Evolutionary conservation across 2,329 filamentous ascomycete species (phyloP).

Genomic region (Aureobasidium sp.): DNA sequence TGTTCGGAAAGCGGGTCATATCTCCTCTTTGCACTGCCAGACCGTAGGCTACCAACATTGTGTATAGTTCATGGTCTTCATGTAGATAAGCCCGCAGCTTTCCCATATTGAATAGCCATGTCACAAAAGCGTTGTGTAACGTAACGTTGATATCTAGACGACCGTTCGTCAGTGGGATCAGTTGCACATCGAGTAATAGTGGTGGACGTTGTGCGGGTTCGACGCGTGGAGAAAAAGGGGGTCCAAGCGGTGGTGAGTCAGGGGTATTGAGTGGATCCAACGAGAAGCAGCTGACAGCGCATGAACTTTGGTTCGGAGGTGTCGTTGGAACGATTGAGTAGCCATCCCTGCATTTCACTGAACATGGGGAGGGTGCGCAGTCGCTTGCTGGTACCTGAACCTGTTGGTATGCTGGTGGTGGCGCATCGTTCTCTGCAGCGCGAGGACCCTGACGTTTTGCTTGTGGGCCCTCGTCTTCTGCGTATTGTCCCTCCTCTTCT

Average conservation of each 20-base stretch:
- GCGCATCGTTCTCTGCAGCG: background rate
- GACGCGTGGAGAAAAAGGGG: background rate
- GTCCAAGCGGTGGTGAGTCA: background rate
- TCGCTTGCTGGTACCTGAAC: constrained; percentile 8
- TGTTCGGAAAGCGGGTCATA: background rate
- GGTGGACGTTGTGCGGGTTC: background rate
- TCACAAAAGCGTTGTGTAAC: background rate
- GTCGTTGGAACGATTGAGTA: background rate
- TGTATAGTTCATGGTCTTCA: background rate
- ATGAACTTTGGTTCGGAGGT: background rate
- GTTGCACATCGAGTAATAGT: background rate
- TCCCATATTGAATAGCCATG: constrained; percentile 3
- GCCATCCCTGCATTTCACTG: background rate
- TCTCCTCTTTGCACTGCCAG: background rate
- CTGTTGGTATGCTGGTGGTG: background rate
- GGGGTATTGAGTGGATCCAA: constrained; percentile 1
- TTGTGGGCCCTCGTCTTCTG: background rate
- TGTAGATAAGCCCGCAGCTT: background rate
- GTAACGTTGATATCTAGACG: background rate
- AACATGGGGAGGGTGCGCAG: background rate
- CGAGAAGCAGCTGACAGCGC: background rate
- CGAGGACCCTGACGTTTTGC: background rate
- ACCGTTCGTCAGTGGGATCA: background rate
- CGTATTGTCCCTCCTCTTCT: background rate
- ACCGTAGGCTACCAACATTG: background rate